Conservation (phyloP, 768 basidiomycete genomes). For the Gymnopilus junonius region DNA sequence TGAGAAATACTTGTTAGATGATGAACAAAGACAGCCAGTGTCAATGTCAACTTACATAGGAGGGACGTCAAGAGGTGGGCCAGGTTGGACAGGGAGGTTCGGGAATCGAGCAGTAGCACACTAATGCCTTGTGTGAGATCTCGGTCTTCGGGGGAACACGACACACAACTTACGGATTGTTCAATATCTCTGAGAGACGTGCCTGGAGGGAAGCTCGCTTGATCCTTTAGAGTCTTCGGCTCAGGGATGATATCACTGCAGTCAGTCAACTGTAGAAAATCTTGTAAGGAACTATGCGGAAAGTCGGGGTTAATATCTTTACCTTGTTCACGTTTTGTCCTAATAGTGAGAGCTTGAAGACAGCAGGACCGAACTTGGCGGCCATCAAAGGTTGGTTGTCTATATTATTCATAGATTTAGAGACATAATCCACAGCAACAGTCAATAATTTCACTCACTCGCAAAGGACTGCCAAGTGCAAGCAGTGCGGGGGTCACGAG, state of each 20-base stretch:
- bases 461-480: slow-evolving; percentile 51
- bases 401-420: slow-evolving; percentile 18
- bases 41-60: neutral
- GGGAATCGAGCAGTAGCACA: neutral
- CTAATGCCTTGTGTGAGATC: neutral
- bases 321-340: slow-evolving; percentile 36
- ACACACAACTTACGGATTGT: neutral
- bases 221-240: neutral
- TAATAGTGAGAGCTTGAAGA: slow-evolving; percentile 46
- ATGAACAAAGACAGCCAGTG: neutral
- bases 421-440: neutral
- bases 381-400: slow-evolving; percentile 32
- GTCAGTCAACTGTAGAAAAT: slow-evolving; percentile 29
- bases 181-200: neutral
- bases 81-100: neutral
- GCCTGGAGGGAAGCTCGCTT: neutral
- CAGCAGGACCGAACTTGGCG: slow-evolving; percentile 37
- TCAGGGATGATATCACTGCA: slow-evolving; percentile 36
- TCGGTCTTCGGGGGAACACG: neutral
- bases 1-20: neutral
- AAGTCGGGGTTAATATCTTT: neutral
- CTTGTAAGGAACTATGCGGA: neutral
- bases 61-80: neutral
- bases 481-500: slow-evolving; percentile 45
- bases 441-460: slow-evolving; percentile 22